A percentile compares a stretch with the other conserved stretches of the same genome.
Evolutionary conservation across 345 rosid genomes (phyloP).

Genomic region (Murraya koenigii): DNA sequence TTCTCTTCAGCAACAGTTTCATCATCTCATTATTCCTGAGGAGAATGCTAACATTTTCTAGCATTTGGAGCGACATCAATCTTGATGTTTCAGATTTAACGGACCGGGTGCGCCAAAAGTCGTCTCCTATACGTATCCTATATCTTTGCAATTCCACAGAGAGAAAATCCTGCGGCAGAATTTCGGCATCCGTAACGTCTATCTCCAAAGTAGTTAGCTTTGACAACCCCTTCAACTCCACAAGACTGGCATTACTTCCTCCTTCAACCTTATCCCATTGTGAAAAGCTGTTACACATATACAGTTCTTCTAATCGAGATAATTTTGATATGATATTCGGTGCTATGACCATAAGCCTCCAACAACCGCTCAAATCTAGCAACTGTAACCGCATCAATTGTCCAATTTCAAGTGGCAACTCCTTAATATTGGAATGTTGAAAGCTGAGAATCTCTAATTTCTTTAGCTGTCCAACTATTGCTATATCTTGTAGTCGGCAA

Average conservation of each 20-base stretch:
- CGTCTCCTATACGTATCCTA: neutral
- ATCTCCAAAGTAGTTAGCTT: neutral
- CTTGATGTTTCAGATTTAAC: neutral
- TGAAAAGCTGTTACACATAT: neutral
- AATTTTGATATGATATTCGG: slow-evolving; percentile 17
- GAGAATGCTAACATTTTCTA: no score
- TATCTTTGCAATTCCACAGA: neutral
- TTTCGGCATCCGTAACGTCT: neutral
- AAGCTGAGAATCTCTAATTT: slow-evolving; percentile 1
- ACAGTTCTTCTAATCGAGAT: slow-evolving; percentile 21
- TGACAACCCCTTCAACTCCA: slow-evolving; percentile 20
- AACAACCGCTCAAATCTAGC: slow-evolving; percentile 15
- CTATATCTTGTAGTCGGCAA: neutral
- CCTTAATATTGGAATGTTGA: neutral
- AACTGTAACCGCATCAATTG: slow-evolving; percentile 4
- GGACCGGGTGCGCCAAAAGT: neutral
- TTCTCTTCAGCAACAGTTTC: neutral
- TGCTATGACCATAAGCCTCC: slow-evolving; percentile 6
- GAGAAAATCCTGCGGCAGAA: neutral
- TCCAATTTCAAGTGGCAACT: slow-evolving; percentile 8
- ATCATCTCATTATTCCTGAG: neutral
- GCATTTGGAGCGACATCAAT: fast-evolving
- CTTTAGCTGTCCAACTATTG: neutral
- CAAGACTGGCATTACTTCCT: slow-evolving; percentile 15
- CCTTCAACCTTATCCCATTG: slow-evolving; percentile 15